Conservation (phyloP, 495 filamentous ascomycete species). For the Talaromyces thailandensis region DNA sequence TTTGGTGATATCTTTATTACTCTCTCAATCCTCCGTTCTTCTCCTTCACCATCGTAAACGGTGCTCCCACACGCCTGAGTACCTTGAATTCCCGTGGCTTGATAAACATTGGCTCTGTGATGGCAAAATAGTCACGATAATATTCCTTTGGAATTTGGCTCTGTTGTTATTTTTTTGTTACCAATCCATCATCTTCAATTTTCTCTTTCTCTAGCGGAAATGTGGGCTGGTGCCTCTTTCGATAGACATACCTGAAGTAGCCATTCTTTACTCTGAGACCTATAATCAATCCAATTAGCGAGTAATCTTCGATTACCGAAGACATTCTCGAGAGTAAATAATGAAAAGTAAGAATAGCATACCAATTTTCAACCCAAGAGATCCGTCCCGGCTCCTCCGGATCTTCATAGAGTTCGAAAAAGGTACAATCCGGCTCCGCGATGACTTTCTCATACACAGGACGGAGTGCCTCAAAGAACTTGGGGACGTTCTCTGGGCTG, state of each 20-base stretch:
- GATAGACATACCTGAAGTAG: conserved; percentile 24
- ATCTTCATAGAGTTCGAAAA: conserved; percentile 38
- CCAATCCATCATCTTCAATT: conserved; percentile 6
- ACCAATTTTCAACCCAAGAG: conserved; percentile 41
- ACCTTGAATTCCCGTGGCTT: conserved; percentile 35
- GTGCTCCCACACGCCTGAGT: conserved; percentile 24
- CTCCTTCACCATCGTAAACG: conserved; percentile 22
- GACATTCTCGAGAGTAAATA: not conserved
- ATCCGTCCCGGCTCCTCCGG: conserved; percentile 31
- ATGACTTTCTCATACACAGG: conserved; percentile 31
- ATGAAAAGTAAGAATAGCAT: conserved; percentile 6
- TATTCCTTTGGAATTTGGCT: conserved; percentile 40
- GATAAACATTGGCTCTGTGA: conserved; percentile 39
- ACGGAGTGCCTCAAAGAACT: conserved; percentile 32
- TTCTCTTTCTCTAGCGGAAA: not conserved
- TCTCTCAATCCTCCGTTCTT: conserved; percentile 4
- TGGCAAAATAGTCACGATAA: conserved; percentile 36
- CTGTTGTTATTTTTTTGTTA: conserved; percentile 15
- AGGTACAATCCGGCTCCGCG: conserved; percentile 36
- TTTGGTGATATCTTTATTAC: not conserved
- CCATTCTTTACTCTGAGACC: conserved; percentile 29
- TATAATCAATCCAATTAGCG: conserved; percentile 6
- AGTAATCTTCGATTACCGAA: not conserved
- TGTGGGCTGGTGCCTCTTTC: not conserved
- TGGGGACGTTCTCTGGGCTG: conserved; percentile 27